phyloP scores from a whole-genome alignment of 2,329 filamentous ascomycete species.

The Sporothrix curviconia region DNA sequence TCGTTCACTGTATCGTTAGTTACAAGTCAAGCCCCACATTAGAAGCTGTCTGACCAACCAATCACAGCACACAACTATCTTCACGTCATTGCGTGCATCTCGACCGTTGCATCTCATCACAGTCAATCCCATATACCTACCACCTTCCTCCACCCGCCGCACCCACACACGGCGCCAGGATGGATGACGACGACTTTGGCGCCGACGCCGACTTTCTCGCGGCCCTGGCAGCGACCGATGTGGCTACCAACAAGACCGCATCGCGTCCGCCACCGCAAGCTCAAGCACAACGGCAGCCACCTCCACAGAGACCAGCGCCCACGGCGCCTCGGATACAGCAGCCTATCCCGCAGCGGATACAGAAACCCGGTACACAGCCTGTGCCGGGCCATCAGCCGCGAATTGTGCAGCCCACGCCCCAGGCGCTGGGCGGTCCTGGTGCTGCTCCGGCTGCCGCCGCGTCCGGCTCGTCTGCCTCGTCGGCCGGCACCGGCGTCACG shows the following conservation, averaged over 20 bases:
- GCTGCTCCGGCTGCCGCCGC: background rate
- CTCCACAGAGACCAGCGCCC: slow-evolving; percentile 35
- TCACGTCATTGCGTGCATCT: background rate
- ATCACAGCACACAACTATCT: background rate
- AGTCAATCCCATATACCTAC: background rate
- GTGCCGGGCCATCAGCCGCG: slow-evolving; percentile 35
- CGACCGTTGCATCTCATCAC: background rate
- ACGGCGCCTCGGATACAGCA: slow-evolving; percentile 39
- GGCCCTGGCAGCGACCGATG: slow-evolving; percentile 47
- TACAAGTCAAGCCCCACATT: background rate
- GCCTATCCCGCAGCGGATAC: slow-evolving; percentile 50
- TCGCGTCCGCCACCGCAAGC: background rate
- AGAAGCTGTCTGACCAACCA: background rate
- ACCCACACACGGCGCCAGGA: no score
- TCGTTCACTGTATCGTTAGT: no score
- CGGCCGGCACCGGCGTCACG: background rate
- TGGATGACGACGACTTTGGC: slow-evolving; percentile 48
- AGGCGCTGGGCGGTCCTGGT: slow-evolving; percentile 53
- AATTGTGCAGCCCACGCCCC: slow-evolving; percentile 81
- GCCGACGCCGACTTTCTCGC: slow-evolving; percentile 51
- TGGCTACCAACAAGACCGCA: slow-evolving; percentile 15
- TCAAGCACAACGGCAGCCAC: slow-evolving; percentile 20
- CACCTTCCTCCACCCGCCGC: background rate
- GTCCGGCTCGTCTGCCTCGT: background rate
- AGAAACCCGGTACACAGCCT: slow-evolving; percentile 26